These are phyloP conservation scores for Boletus holoroseus DNA, from an alignment of 1,284 basidiomycete species.

Conservation along the genomic window DNA sequence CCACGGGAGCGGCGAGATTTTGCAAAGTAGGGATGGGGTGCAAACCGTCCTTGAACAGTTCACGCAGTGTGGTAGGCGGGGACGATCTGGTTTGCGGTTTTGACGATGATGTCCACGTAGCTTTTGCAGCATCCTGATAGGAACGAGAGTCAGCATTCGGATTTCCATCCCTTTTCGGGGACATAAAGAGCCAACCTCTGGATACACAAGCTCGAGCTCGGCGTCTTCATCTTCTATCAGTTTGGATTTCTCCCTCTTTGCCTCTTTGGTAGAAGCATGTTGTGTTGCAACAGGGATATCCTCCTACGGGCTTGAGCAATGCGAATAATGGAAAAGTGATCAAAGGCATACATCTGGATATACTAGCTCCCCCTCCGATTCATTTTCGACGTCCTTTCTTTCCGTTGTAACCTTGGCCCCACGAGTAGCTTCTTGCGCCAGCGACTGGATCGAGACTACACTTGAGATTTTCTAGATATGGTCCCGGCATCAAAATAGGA, in stretches of 20 bases:
- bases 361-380: slow-evolving; percentile 15
- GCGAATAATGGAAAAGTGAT: background rate
- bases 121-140: slow-evolving; percentile 2
- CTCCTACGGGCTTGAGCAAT: slow-evolving; percentile 3
- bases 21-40: slow-evolving; percentile 5
- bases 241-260: background rate
- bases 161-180: background rate
- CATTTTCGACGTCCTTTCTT: background rate
- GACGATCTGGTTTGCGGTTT: background rate
- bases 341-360: slow-evolving; percentile 23
- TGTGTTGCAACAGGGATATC: background rate
- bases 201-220: slow-evolving; percentile 21
- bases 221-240: background rate
- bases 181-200: slow-evolving; percentile 6
- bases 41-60: background rate
- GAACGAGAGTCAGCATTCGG: background rate
- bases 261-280: background rate
- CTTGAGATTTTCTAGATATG: background rate
- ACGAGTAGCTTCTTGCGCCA: background rate
- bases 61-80: background rate
- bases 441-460: background rate
- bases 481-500: background rate
- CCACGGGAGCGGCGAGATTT: background rate
- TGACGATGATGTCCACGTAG: background rate
- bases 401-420: background rate